A percentile compares a stretch with the other conserved stretches of the same genome.
Conservation (phyloP, 2,329 filamentous ascomycete genomes). For the Zarea fungicola region DNA sequence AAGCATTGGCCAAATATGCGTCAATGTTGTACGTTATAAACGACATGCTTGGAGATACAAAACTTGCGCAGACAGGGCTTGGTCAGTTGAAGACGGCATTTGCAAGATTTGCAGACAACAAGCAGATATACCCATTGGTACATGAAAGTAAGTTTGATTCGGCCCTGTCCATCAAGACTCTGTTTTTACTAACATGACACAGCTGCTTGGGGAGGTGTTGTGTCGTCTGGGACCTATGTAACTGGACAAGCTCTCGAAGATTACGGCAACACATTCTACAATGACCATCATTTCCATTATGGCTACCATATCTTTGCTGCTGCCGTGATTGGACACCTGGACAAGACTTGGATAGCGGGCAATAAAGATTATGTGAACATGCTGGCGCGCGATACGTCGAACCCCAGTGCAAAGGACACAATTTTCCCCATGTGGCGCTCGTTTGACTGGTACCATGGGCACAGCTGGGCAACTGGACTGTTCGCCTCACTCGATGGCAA, state of each 20-base stretch:
- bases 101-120: conserved; percentile 59
- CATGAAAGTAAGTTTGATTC: conserved; percentile 49
- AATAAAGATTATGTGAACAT: conserved; percentile 80
- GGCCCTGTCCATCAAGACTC: neutral
- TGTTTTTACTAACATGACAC: conserved; percentile 16
- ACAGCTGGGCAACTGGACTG: conserved; percentile 85
- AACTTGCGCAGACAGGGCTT: conserved; percentile 53
- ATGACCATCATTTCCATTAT: conserved; percentile 71
- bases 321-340: conserved; percentile 74
- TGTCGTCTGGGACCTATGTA: conserved; percentile 68
- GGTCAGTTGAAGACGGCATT: conserved; percentile 61
- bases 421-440: conserved; percentile 76
- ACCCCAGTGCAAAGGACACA: conserved; percentile 63
- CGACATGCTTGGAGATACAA: conserved; percentile 55
- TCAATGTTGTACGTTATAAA: conserved; percentile 60
- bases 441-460: conserved; percentile 94
- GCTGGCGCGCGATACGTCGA: conserved; percentile 77
- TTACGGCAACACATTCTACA: conserved; percentile 88
- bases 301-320: conserved; percentile 88
- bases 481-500: conserved; percentile 69
- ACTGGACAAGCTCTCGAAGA: conserved; percentile 67
- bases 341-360: conserved; percentile 64
- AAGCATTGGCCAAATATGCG: conserved; percentile 74
- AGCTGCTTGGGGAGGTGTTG: conserved; percentile 72
- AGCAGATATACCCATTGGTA: conserved; percentile 60